phyloP scores from a whole-genome alignment of 805 yeast species.

The Suhomyces xylopsoci region DNA sequence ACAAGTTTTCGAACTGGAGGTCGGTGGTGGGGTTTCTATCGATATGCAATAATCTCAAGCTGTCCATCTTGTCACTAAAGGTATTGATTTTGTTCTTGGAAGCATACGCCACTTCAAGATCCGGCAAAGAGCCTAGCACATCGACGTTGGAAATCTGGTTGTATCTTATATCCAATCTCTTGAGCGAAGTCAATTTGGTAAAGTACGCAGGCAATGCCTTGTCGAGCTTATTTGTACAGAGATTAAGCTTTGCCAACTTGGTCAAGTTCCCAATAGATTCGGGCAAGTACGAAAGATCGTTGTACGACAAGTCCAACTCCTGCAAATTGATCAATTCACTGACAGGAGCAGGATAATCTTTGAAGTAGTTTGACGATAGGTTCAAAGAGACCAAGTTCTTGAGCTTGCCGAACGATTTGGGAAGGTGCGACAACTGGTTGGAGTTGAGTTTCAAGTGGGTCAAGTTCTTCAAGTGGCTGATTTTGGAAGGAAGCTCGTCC shows the following conservation, averaged over 20 bases:
- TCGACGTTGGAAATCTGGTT: constrained; percentile 58
- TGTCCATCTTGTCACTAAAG: constrained; percentile 60
- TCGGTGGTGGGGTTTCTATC: constrained; percentile 84
- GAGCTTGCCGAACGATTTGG: constrained; percentile 56
- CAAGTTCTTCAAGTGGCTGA: constrained; percentile 52
- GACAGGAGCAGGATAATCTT: constrained; percentile 61
- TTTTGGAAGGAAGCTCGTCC: constrained; percentile 54
- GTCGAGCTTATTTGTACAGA: constrained; percentile 68
- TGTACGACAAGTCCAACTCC: constrained; percentile 79
- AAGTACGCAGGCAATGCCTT: constrained; percentile 53
- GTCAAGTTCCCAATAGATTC: constrained; percentile 54
- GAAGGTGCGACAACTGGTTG: constrained; percentile 65
- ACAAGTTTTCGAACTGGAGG: constrained; percentile 50
- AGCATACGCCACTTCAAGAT: constrained; percentile 67
- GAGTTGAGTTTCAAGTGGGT: constrained; percentile 67
- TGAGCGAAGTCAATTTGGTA: constrained; percentile 51
- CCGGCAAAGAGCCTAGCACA: constrained; percentile 53
- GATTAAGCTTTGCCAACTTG: constrained; percentile 63
- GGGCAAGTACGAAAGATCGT: constrained; percentile 63
- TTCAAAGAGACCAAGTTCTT: constrained; percentile 59
- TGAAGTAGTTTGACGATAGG: constrained; percentile 73
- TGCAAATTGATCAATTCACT: constrained; percentile 55
- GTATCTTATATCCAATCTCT: constrained; percentile 74
- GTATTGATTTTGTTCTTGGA: constrained; percentile 74
- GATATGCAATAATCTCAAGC: constrained; percentile 64